A percentile compares a stretch with the other conserved stretches of the same genome.
phyloP scores from a whole-genome alignment of 1,284 basidiomycete species.

The Wallemia hederae region DNA sequence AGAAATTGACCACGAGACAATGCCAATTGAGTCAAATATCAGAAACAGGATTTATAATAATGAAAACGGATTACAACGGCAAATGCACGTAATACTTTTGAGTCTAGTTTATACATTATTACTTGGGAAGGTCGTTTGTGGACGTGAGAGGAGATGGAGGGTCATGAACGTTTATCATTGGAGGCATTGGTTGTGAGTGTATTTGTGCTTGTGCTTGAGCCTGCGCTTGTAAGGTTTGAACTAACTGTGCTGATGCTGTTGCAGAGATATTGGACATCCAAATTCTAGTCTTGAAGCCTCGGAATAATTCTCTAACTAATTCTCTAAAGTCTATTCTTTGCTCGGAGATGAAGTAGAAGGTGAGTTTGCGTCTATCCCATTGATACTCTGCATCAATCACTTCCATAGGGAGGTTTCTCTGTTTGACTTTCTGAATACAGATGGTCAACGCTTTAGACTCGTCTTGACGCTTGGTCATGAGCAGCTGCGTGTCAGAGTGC shows the following conservation, averaged over 20 bases:
- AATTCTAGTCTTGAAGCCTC: conserved; percentile 11
- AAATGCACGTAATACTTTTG: background rate
- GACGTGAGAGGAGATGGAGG: background rate
- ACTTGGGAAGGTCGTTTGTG: too few species aligned
- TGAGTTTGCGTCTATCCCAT: conserved; percentile 89
- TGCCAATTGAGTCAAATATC: background rate
- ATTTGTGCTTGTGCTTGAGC: background rate
- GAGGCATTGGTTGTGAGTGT: background rate
- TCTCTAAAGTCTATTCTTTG: conserved; percentile 92
- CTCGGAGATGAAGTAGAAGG: conserved; percentile 89
- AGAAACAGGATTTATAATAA: background rate
- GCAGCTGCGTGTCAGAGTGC: conserved; percentile 48
- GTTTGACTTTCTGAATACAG: conserved; percentile 65
- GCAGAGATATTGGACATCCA: background rate
- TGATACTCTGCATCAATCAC: conserved; percentile 95
- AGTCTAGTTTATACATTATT: background rate
- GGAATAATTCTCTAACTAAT: conserved; percentile 68
- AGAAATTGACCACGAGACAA: too few species aligned
- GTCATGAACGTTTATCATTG: background rate
- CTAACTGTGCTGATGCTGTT: background rate
- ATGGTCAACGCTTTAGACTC: conserved; percentile 73
- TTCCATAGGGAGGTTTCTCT: conserved; percentile 87
- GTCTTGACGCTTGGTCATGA: conserved; percentile 55
- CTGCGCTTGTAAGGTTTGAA: background rate
- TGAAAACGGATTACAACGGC: background rate